These are phyloP conservation scores for Lactarius psammicola DNA, from an alignment of 768 basidiomycete species.

Conservation along the genomic window DNA sequence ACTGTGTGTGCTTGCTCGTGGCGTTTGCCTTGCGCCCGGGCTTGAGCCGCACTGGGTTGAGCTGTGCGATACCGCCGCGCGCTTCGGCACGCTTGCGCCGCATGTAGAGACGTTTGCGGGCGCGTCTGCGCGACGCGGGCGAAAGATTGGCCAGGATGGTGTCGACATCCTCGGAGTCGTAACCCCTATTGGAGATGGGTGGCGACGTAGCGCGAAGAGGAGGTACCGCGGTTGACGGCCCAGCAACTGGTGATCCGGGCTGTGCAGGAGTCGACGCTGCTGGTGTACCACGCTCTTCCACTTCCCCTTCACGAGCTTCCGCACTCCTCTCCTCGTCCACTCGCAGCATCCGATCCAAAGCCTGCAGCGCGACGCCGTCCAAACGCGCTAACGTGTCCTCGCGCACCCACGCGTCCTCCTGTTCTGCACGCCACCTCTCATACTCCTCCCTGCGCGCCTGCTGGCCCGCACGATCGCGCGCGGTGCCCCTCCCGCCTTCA, in stretches of 20 bases:
- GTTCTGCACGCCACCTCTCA: slow-evolving; percentile 5
- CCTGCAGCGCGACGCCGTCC: slow-evolving; percentile 38
- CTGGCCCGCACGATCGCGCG: slow-evolving; percentile 34
- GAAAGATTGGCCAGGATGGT: slow-evolving; percentile 35
- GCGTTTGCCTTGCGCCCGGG: slow-evolving; percentile 39
- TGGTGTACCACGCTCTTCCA: too few species aligned
- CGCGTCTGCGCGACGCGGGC: slow-evolving; percentile 52
- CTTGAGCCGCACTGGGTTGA: slow-evolving; percentile 38
- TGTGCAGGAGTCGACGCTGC: too few species aligned
- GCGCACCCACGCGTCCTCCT: slow-evolving; percentile 24
- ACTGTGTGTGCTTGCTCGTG: slow-evolving; percentile 1
- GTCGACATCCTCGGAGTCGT: neutral
- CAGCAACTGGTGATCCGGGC: neutral
- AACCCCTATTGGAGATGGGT: neutral
- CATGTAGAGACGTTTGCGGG: slow-evolving; percentile 68
- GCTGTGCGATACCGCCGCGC: slow-evolving; percentile 38
- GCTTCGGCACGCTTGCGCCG: slow-evolving; percentile 60
- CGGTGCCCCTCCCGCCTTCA: neutral
- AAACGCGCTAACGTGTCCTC: slow-evolving; percentile 38
- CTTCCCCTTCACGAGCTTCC: neutral
- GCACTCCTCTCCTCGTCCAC: slow-evolving; percentile 31
- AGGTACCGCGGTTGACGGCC: neutral
- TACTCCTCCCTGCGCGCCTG: slow-evolving; percentile 11
- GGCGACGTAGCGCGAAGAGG: neutral
- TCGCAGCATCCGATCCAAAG: slow-evolving; percentile 32